These are phyloP conservation scores for Claviceps monticola DNA, from an alignment of 2,329 filamentous ascomycete species.

Conservation along the genomic window DNA sequence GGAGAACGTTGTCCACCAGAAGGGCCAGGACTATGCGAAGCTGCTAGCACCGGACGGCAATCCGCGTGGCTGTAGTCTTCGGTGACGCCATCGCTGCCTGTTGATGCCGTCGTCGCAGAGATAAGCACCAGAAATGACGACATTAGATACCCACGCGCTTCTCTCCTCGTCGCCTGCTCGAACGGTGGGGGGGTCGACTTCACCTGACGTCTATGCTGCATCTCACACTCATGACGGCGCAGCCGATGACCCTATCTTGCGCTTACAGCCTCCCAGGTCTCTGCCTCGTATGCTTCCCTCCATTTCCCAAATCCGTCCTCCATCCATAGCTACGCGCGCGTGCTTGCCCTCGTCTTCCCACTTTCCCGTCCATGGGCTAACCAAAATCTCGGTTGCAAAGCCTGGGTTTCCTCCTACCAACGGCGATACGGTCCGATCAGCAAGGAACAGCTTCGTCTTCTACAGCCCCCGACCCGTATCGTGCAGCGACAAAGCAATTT, in stretches of 20 bases:
- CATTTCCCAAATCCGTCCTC: not conserved
- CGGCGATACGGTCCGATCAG: conserved; percentile 23
- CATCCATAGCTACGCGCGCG: too few relatives aligned
- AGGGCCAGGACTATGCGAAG: conserved; percentile 1
- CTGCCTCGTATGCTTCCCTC: conserved; percentile 14
- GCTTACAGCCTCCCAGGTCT: conserved; percentile 15
- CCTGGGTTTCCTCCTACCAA: conserved; percentile 37
- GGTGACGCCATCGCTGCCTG: conserved; percentile 1
- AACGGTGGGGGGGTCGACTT: conserved; percentile 6
- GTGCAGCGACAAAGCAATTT: conserved; percentile 28
- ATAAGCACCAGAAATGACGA: not conserved
- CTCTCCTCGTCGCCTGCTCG: conserved; percentile 7
- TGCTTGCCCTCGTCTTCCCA: too few relatives aligned
- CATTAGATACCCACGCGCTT: conserved; percentile 2
- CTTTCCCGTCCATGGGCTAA: too few relatives aligned
- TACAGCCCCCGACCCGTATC: conserved; percentile 25
- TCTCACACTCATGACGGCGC: conserved; percentile 4
- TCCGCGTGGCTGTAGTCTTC: not conserved
- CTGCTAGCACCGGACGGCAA: conserved; percentile 2
- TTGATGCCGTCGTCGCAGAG: not conserved
- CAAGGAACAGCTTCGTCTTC: conserved; percentile 25
- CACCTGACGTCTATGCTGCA: conserved; percentile 5
- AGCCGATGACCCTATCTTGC: conserved; percentile 8
- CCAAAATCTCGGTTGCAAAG: conserved; percentile 27
- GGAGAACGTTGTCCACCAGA: not conserved